Percentiles rank a stretch among this genome's conserved stretches.
phyloP scores from a whole-genome alignment of 352 stramenopile genomes.

The Globisporangium irregulare region DNA sequence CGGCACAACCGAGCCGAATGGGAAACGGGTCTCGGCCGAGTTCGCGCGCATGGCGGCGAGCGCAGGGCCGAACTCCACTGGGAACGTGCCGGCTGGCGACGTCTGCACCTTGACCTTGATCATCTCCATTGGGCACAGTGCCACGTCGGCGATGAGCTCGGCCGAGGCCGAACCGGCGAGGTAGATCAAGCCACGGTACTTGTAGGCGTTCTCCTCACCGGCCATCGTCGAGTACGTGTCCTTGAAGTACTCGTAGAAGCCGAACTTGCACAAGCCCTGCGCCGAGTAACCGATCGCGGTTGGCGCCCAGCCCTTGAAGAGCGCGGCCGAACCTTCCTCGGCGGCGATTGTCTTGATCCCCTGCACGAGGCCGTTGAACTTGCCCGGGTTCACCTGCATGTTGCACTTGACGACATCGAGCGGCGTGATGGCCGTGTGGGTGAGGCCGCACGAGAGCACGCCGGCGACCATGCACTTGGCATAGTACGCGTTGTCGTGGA shows the following conservation, averaged over 20 bases:
- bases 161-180: constrained; percentile 90
- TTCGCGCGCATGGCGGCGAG: constrained; percentile 87
- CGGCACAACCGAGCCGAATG: constrained; percentile 90
- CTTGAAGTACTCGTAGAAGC: constrained; percentile 96
- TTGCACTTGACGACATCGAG: constrained; percentile 95
- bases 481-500: constrained; percentile 91
- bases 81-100: constrained; percentile 87
- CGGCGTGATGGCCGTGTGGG: constrained; percentile 91
- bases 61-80: constrained; percentile 82
- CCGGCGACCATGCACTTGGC: constrained; percentile 93
- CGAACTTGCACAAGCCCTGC: constrained; percentile 92
- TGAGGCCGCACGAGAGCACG: constrained; percentile 91
- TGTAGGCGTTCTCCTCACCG: constrained; percentile 90
- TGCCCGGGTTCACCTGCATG: constrained; percentile 91
- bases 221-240: constrained; percentile 90
- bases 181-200: constrained; percentile 92
- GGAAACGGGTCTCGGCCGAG: constrained; percentile 87
- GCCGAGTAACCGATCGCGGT: constrained; percentile 91
- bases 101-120: constrained; percentile 95
- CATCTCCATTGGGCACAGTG: constrained; percentile 94
- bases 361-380: constrained; percentile 79
- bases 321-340: constrained; percentile 75
- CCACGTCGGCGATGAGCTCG: constrained; percentile 93
- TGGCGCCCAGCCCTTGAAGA: constrained; percentile 92
- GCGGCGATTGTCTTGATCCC: constrained; percentile 85